Conservation (phyloP, 345 rosid species). For the Orychophragmus violaceus region DNA sequence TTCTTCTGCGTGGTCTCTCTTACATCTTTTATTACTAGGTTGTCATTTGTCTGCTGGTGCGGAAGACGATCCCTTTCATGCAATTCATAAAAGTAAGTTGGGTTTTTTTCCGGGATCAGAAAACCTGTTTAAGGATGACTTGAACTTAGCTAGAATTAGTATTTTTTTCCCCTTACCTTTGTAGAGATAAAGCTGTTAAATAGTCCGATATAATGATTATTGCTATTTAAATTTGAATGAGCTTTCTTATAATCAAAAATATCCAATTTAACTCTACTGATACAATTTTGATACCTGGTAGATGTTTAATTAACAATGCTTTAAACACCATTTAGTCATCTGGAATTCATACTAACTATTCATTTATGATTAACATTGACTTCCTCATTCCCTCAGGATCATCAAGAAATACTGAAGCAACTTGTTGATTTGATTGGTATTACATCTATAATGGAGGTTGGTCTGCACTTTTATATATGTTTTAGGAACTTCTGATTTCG, state of each 20-base stretch:
- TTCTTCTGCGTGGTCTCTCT: not conserved
- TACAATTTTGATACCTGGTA: not conserved
- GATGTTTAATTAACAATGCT: not conserved
- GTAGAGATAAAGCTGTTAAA: not conserved
- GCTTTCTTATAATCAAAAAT: conserved; percentile 1
- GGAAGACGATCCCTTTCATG: conserved; percentile 80
- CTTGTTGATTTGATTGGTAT: conserved; percentile 87
- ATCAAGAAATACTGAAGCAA: conserved; percentile 58
- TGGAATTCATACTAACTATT: not conserved
- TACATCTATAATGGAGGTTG: conserved; percentile 95
- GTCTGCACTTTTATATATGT: conserved; percentile 17
- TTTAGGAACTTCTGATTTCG: not conserved
- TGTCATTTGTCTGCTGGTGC: conserved; percentile 68
- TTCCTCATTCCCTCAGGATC: conserved; percentile 49
- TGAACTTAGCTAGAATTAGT: not conserved
- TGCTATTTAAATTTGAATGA: not conserved
- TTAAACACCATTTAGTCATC: conserved; percentile 3
- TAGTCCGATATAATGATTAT: not conserved
- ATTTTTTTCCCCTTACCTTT: not conserved
- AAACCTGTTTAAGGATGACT: not conserved
- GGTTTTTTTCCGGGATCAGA: conserved; percentile 3
- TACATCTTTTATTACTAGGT: conserved; percentile 47
- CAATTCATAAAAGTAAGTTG: conserved; percentile 62
- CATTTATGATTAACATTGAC: conserved; percentile 12
- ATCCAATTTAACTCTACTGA: not conserved